Evolutionary conservation across 2,329 filamentous ascomycete genomes (phyloP).

Genomic region (Metarhizium anisopliae): DNA sequence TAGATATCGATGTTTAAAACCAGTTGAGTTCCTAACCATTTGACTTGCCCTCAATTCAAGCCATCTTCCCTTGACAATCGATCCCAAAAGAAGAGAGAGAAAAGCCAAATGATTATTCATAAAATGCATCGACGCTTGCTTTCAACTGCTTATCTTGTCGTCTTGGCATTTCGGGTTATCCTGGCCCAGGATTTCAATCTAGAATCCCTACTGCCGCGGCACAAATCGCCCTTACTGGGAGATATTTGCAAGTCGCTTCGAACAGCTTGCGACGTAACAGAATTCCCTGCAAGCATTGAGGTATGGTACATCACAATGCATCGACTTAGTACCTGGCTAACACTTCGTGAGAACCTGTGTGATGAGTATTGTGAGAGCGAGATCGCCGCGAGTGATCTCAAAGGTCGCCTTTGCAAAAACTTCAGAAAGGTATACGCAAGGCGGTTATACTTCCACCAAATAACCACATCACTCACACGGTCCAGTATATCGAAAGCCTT

Average conservation of each 20-base stretch:
- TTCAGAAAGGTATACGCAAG: slow-evolving; percentile 5
- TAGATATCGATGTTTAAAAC: neutral
- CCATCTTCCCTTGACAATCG: neutral
- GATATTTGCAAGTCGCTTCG: slow-evolving; percentile 6
- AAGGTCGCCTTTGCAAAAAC: slow-evolving; percentile 1
- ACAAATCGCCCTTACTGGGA: slow-evolving; percentile 4
- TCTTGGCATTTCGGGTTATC: neutral
- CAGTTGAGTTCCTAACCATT: neutral
- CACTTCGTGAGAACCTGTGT: slow-evolving; percentile 3
- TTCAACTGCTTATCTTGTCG: neutral
- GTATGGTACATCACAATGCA: neutral
- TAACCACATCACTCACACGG: neutral
- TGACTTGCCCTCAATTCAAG: neutral
- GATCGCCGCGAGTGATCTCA: slow-evolving; percentile 3
- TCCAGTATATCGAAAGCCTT: slow-evolving; percentile 5
- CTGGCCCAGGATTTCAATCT: neutral
- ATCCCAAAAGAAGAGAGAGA: neutral
- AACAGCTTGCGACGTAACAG: slow-evolving; percentile 2
- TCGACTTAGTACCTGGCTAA: neutral
- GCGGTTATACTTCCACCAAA: neutral
- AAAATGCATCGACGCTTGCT: neutral
- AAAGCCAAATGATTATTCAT: neutral
- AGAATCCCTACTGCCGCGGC: neutral
- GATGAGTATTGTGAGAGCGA: slow-evolving; percentile 3
- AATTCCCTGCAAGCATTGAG: slow-evolving; percentile 4